phyloP scores from a whole-genome alignment of 2,329 filamentous ascomycete species.

The Tolypocladium amazonense region DNA sequence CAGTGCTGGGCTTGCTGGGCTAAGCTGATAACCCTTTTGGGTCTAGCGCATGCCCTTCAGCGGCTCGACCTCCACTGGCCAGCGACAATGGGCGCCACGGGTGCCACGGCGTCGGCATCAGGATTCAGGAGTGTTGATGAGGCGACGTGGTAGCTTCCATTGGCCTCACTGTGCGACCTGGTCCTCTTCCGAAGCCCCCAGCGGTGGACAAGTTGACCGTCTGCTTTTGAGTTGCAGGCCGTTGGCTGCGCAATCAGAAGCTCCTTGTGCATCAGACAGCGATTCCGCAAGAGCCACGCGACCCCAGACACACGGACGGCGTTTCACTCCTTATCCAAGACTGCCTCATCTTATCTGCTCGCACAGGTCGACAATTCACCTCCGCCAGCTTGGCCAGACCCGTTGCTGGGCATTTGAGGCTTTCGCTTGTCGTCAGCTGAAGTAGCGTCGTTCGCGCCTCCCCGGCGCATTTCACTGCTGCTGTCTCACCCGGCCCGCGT shows the following conservation, averaged over 20 bases:
- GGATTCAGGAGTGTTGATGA: not conserved
- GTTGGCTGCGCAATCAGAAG: not conserved
- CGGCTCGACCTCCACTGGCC: not conserved
- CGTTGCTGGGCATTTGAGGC: not conserved
- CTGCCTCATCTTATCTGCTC: not conserved
- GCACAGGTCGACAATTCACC: not conserved
- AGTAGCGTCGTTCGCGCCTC: not conserved
- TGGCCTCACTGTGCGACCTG: not conserved
- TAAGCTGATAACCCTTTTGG: not conserved
- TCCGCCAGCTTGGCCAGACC: not conserved
- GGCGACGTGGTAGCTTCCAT: not conserved
- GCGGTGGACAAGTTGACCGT: not conserved
- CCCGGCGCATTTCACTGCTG: not conserved
- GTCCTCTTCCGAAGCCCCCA: not conserved
- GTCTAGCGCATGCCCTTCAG: not conserved
- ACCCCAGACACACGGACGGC: not conserved
- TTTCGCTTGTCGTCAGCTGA: not conserved
- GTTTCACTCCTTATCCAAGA: not conserved
- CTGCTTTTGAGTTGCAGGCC: not conserved
- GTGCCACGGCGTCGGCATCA: too few species aligned
- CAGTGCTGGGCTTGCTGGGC: not conserved
- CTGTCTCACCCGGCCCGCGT: not conserved
- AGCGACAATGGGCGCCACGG: not conserved
- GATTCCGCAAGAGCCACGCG: not conserved
- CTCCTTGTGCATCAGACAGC: not conserved